phyloP scores from a whole-genome alignment of 129 eudicot genomes.

The Flaveria linearis region DNA sequence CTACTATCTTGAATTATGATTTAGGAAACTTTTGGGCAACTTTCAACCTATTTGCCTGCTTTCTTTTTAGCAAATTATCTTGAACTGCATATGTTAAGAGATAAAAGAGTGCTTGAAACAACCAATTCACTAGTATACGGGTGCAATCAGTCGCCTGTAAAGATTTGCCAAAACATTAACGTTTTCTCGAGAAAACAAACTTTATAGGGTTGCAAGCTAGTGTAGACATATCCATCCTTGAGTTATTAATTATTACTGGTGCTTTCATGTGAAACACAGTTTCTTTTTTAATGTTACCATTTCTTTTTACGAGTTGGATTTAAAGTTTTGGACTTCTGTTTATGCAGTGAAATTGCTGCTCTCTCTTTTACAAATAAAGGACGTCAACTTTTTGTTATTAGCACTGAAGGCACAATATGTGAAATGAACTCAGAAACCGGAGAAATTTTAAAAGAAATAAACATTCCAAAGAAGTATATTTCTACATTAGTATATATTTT shows the following conservation, averaged over 20 bases:
- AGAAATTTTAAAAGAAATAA: constrained; percentile 42
- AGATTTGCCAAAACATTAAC: background rate
- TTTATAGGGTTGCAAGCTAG: background rate
- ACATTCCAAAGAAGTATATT: constrained; percentile 43
- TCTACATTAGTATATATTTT: constrained; percentile 35
- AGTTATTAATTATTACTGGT: background rate
- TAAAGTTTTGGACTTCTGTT: constrained; percentile 1
- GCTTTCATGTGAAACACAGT: constrained; percentile 12
- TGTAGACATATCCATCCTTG: background rate
- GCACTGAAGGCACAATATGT: constrained; percentile 42
- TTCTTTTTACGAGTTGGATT: background rate
- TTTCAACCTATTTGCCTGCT: background rate
- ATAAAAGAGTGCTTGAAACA: background rate
- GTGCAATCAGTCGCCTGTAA: background rate
- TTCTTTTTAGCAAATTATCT: background rate
- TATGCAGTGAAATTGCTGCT: constrained; percentile 50
- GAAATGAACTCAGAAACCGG: constrained; percentile 58
- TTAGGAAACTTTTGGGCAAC: background rate
- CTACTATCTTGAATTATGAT: background rate
- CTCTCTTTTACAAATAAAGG: constrained; percentile 52
- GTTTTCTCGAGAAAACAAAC: background rate
- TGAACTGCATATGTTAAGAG: background rate
- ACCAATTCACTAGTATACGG: background rate
- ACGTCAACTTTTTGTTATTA: constrained; percentile 36
- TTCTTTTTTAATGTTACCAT: background rate